Percentiles rank a stretch among this genome's conserved stretches.
Conservation (phyloP, 805 yeast genomes). For the Ogataea neopini region DNA sequence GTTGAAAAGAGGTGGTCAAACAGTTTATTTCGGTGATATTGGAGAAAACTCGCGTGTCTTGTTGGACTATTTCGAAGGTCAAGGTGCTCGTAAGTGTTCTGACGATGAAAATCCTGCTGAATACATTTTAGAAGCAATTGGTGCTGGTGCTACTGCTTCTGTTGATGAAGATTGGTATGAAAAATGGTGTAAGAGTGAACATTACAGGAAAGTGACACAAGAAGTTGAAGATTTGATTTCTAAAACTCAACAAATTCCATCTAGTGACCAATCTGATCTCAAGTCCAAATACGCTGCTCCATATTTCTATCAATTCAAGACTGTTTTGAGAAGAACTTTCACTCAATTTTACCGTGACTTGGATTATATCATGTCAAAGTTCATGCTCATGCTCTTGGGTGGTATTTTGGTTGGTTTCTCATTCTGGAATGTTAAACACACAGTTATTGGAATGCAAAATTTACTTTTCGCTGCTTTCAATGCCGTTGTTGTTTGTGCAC, state of each 20-base stretch:
- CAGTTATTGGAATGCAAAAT: conserved; percentile 60
- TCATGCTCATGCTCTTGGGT: conserved; percentile 40
- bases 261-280: conserved; percentile 19
- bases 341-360: conserved; percentile 50
- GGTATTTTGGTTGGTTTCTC: conserved; percentile 55
- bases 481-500: conserved; percentile 57
- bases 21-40: conserved; percentile 56
- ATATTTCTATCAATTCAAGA: conserved; percentile 38
- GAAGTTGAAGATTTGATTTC: conserved; percentile 34
- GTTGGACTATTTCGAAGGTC: conserved; percentile 47
- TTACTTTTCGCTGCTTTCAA: conserved; percentile 52
- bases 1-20: conserved; percentile 52
- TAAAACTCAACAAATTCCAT: conserved; percentile 13
- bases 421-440: conserved; percentile 58
- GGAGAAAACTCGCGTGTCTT: conserved; percentile 45
- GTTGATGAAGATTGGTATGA: conserved; percentile 62
- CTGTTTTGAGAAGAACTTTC: conserved; percentile 41
- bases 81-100: conserved; percentile 67
- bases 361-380: conserved; percentile 48
- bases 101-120: conserved; percentile 71
- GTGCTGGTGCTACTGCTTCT: conserved; percentile 77
- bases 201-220: conserved; percentile 28
- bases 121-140: conserved; percentile 70
- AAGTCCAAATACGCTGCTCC: conserved; percentile 45
- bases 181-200: conserved; percentile 49